Conservation (phyloP, 208 protist species). For the Crithidia brevicula region DNA sequence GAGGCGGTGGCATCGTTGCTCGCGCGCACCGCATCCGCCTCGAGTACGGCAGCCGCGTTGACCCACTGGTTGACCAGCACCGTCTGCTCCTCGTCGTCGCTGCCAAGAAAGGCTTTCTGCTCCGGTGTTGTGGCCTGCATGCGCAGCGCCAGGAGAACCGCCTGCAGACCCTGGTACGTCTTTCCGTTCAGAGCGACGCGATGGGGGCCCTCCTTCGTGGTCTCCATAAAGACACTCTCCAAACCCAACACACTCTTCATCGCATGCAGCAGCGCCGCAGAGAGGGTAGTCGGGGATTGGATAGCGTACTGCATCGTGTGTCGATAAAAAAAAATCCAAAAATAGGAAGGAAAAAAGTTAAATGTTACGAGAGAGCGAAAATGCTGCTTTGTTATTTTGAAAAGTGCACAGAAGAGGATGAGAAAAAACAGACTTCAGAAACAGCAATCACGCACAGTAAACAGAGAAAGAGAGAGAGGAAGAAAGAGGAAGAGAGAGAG, state of each 20-base stretch:
- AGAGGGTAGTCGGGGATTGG: conserved; percentile 32
- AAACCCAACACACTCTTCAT: conserved; percentile 30
- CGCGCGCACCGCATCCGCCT: conserved; percentile 26
- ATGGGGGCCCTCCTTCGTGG: conserved; percentile 26
- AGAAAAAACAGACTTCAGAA: background rate
- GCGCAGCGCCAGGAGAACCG: conserved; percentile 42
- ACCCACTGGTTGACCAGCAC: conserved; percentile 73
- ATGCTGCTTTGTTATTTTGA: too few species aligned
- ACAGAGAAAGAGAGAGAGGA: background rate
- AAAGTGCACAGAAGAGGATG: background rate
- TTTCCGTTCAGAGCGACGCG: conserved; percentile 27
- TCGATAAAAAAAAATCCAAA: background rate
- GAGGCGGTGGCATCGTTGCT: conserved; percentile 25
- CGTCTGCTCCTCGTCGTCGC: conserved; percentile 30
- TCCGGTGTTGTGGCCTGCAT: conserved; percentile 25
- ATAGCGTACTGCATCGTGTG: conserved; percentile 35
- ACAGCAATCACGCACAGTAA: too few species aligned
- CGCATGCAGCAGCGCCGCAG: conserved; percentile 36
- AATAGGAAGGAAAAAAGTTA: background rate
- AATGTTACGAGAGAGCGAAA: conserved; percentile 2
- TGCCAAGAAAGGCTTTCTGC: conserved; percentile 41
- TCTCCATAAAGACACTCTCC: conserved; percentile 13
- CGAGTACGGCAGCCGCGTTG: conserved; percentile 35
- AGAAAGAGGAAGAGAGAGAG: background rate
- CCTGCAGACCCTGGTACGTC: conserved; percentile 36